Percentiles rank a stretch among this genome's conserved stretches.
These are phyloP conservation scores for Boletus albobrunnescens DNA, from an alignment of 1,284 basidiomycete genomes.

Conservation along the genomic window DNA sequence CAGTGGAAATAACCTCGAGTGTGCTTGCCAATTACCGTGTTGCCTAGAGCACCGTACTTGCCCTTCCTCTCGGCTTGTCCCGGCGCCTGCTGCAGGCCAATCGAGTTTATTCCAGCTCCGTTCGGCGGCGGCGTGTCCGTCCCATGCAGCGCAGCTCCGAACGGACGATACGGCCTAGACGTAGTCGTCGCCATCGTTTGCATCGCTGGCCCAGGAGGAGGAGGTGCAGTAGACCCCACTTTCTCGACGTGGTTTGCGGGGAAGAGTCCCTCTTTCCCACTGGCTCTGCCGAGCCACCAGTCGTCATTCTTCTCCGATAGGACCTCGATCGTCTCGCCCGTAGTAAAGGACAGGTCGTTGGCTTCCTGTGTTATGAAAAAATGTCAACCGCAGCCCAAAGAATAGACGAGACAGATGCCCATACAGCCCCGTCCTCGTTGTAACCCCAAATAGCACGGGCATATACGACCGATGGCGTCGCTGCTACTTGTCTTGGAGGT, in stretches of 20 bases:
- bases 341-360: conserved; percentile 37
- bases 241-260: conserved; percentile 62
- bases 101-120: conserved; percentile 29
- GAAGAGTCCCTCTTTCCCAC: conserved; percentile 60
- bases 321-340: conserved; percentile 37
- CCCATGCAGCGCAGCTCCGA: conserved; percentile 39
- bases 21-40: conserved; percentile 40
- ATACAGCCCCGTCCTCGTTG: conserved; percentile 54
- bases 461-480: conserved; percentile 31
- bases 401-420: conserved; percentile 9
- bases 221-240: conserved; percentile 30
- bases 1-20: conserved; percentile 16
- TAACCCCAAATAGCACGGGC: conserved; percentile 63
- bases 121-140: conserved; percentile 36
- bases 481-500: conserved; percentile 17
- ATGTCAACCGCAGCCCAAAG: conserved; percentile 3
- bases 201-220: not conserved
- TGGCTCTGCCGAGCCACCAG: conserved; percentile 42
- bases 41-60: conserved; percentile 54
- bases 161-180: conserved; percentile 36
- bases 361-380: conserved; percentile 41
- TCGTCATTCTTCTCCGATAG: conserved; percentile 37
- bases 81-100: conserved; percentile 38
- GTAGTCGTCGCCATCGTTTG: conserved; percentile 1
- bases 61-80: conserved; percentile 49